These are phyloP conservation scores for Hericium erinaceus DNA, from an alignment of 768 basidiomycete genomes.

Conservation along the genomic window DNA sequence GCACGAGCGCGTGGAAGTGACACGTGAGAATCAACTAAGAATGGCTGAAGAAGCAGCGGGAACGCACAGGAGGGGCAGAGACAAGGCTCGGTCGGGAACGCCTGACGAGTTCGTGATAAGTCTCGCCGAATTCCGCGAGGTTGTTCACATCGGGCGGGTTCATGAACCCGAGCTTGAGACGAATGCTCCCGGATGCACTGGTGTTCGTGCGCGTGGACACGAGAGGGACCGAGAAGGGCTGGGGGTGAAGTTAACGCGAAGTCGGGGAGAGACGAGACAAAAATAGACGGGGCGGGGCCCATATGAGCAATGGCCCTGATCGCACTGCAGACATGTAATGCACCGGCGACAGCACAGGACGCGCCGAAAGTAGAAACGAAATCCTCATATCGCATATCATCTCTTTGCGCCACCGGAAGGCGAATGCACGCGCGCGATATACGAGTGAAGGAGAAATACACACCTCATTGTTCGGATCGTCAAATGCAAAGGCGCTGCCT, in stretches of 20 bases:
- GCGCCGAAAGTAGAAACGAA: too few species aligned
- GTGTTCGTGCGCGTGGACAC: conserved; percentile 39
- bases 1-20: background rate
- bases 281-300: background rate
- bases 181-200: conserved; percentile 41
- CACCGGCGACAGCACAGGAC: too few species aligned
- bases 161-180: conserved; percentile 56
- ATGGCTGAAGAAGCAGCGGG: background rate
- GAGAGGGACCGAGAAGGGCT: conserved; percentile 41
- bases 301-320: too few species aligned
- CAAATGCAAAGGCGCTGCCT: conserved; percentile 40
- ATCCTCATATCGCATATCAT: too few species aligned
- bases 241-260: background rate
- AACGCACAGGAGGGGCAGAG: conserved; percentile 62
- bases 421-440: background rate
- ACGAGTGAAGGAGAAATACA: conserved; percentile 15
- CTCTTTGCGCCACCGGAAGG: background rate
- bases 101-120: conserved; percentile 56
- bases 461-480: conserved; percentile 62
- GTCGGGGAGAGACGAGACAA: background rate
- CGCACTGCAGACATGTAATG: too few species aligned
- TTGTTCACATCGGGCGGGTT: conserved; percentile 31
- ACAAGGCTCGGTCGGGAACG: conserved; percentile 58
- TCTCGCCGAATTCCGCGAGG: conserved; percentile 45
- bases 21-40: background rate